These are phyloP conservation scores for Ogataea nitratoaversa DNA, from an alignment of 805 yeast genomes.

Conservation along the genomic window DNA sequence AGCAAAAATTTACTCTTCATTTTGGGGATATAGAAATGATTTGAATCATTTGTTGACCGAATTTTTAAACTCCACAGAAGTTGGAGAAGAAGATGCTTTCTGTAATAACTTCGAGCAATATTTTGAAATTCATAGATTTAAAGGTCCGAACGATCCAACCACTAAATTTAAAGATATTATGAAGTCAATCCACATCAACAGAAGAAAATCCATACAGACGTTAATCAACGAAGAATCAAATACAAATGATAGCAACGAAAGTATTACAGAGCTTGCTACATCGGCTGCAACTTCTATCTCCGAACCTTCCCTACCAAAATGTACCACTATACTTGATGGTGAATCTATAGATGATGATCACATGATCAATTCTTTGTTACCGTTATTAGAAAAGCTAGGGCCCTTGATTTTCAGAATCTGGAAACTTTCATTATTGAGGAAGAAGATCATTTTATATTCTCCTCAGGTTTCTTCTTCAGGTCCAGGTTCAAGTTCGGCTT, in stretches of 20 bases:
- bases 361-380: slow-evolving; percentile 43
- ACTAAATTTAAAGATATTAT: slow-evolving; percentile 22
- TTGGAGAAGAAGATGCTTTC: slow-evolving; percentile 14
- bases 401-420: slow-evolving; percentile 63
- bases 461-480: slow-evolving; percentile 20
- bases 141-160: slow-evolving; percentile 25
- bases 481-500: not conserved
- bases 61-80: slow-evolving; percentile 21
- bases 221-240: slow-evolving; percentile 14
- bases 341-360: slow-evolving; percentile 30
- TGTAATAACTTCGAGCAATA: slow-evolving; percentile 21
- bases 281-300: slow-evolving; percentile 16
- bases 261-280: slow-evolving; percentile 1
- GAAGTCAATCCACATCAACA: slow-evolving; percentile 16
- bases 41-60: slow-evolving; percentile 30
- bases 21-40: slow-evolving; percentile 40
- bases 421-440: slow-evolving; percentile 58
- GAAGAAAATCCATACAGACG: slow-evolving; percentile 21
- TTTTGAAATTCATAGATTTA: slow-evolving; percentile 29
- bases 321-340: slow-evolving; percentile 4
- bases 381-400: slow-evolving; percentile 49
- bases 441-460: slow-evolving; percentile 45
- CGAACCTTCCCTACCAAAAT: slow-evolving; percentile 13
- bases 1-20: slow-evolving; percentile 37
- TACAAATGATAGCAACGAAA: slow-evolving; percentile 10